Evolutionary conservation across 2,329 filamentous ascomycete genomes (phyloP), one percentile per base, ranked within the genome.

Genomic region (Botryotinia globosa): DNA sequence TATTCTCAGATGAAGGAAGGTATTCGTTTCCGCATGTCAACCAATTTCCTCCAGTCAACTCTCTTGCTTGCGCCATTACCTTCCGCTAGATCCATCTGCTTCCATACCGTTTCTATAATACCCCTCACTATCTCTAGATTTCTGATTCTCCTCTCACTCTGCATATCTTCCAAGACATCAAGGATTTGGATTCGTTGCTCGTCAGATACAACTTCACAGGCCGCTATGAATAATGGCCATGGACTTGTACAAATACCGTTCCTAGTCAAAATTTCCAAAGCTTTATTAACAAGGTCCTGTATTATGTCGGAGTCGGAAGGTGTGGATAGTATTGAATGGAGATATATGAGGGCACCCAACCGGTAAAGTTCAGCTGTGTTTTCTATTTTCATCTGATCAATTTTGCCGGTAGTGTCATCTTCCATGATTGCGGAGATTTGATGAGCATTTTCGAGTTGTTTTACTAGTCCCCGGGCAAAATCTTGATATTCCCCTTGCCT

Each of bases 171-270:
- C 65, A 85, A 78, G 3, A 82, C 81, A 42, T 79, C 76, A 18
- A 86, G 77, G 14, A 85, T 80, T 56, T 75, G 74, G 44, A 85
- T 82, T 34, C 84, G 79, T 70, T 85, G 82, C 34, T 81, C 79
- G 64, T 85, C 84, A 25, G 79, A 80, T 44, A 80, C 79, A 14
- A 82, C 82, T 76, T 85, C 84, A 74, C 84, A 86, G 0, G 83
- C 84, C 22, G 85, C 76, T 44, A 86, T 81, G 68, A 86, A 86
- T 7, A 86, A 76, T 10, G 85, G 84, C 84, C 85, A 86, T 5
- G 84, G 84, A 74, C 83, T 85, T 14, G 84, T 85, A 73, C 83
- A 85, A 44, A 84, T 80, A 12, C 82, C 79, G 22, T 85, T 78
- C 32, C 76, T 78, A 39, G 77, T 77, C 6, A 86, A 75, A 8